phyloP scores from a whole-genome alignment of 164 flowering plant species.

The Amborella trichopoda region DNA sequence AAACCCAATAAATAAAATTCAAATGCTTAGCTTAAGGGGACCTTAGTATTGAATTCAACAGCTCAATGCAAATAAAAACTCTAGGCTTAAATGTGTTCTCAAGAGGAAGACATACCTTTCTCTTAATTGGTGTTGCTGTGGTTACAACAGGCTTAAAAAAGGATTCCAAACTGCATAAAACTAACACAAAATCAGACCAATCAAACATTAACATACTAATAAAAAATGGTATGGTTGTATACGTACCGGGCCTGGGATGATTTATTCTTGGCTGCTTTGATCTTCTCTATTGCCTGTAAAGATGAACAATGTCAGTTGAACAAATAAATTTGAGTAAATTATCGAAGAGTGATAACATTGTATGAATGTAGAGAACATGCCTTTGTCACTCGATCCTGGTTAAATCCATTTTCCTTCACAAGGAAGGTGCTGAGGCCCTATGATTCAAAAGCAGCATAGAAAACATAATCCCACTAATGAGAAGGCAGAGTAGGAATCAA shows the following conservation, averaged over 20 bases:
- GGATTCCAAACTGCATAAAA: constrained; percentile 61
- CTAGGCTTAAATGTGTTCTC: too few species aligned
- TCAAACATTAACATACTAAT: background rate
- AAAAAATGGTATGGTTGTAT: constrained; percentile 7
- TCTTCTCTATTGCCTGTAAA: constrained; percentile 76
- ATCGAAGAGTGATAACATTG: too few species aligned
- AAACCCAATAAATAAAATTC: too few species aligned
- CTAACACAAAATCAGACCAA: background rate
- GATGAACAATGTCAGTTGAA: background rate
- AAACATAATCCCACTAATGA: background rate
- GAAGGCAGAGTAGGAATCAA: background rate
- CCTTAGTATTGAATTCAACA: too few species aligned
- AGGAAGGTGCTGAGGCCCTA: constrained; percentile 65
- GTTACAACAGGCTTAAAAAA: constrained; percentile 75
- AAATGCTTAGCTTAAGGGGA: too few species aligned
- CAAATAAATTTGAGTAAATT: too few species aligned
- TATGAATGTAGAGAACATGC: constrained; percentile 21
- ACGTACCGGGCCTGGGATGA: constrained; percentile 83
- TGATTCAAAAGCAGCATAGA: background rate
- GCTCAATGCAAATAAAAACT: too few species aligned
- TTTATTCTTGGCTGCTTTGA: constrained; percentile 85
- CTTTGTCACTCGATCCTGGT: constrained; percentile 77
- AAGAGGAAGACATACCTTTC: constrained; percentile 48
- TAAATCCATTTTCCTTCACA: constrained; percentile 90
- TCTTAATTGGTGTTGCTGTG: constrained; percentile 42